Evolutionary conservation across 148 eudicot genomes (phyloP).

Genomic region (Rheum nobile): DNA sequence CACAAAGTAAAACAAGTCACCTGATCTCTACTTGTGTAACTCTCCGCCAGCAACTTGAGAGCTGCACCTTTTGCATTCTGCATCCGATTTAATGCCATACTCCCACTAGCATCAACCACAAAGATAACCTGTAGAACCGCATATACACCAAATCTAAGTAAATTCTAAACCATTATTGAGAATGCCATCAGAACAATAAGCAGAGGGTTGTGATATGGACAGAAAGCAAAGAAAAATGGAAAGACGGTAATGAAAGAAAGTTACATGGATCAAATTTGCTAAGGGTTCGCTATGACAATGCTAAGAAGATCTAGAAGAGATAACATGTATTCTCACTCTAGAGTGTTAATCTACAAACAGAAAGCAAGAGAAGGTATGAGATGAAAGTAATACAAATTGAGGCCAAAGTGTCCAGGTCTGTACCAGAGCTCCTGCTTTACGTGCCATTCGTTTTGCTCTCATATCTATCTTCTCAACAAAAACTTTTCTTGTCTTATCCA

Average conservation of each 20-base stretch:
- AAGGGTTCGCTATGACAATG: neutral
- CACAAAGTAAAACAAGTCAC: conserved; percentile 18
- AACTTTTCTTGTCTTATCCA: conserved; percentile 60
- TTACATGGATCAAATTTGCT: neutral
- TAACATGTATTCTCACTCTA: neutral
- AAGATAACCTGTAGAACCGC: conserved; percentile 60
- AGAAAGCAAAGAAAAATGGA: conserved; percentile 4
- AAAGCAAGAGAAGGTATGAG: neutral
- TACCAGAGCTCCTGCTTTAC: conserved; percentile 99
- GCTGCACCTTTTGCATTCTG: conserved; percentile 99
- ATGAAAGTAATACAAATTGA: neutral
- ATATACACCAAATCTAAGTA: neutral
- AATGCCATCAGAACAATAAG: neutral
- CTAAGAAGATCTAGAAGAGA: neutral
- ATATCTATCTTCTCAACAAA: conserved; percentile 92
- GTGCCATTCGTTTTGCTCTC: conserved; percentile 98
- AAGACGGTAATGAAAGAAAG: neutral
- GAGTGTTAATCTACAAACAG: neutral
- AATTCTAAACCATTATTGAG: neutral
- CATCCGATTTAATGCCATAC: conserved; percentile 98
- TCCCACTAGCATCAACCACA: conserved; percentile 99
- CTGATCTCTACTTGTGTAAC: conserved; percentile 99
- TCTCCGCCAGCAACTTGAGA: conserved; percentile 88
- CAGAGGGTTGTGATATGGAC: neutral
- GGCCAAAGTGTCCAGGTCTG: neutral